A percentile compares a stretch with the other conserved stretches of the same genome.
Conservation (phyloP, 2,329 filamentous ascomycete genomes). For the Didymella segeticola region DNA sequence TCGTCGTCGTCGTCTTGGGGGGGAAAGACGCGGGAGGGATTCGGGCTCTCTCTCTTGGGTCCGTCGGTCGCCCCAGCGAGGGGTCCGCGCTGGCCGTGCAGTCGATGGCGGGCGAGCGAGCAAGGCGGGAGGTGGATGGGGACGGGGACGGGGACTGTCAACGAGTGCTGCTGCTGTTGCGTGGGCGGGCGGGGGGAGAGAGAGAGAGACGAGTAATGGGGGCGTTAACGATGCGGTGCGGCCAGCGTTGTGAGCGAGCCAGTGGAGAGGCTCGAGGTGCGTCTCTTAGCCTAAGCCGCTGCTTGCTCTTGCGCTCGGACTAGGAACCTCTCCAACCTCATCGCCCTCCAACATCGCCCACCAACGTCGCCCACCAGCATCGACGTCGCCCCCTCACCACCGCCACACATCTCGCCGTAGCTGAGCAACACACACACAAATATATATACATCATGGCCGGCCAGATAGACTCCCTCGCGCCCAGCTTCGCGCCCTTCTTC, state of each 20-base stretch:
- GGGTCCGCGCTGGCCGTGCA: slow-evolving; percentile 9
- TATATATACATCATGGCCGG: slow-evolving; percentile 28
- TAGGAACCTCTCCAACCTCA: slow-evolving; percentile 3
- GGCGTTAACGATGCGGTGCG: slow-evolving; percentile 3
- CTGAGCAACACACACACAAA: slow-evolving; percentile 11
- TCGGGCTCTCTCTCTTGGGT: slow-evolving; percentile 17
- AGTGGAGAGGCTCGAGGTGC: no score
- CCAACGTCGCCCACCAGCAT: not conserved
- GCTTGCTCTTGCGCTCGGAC: slow-evolving; percentile 1
- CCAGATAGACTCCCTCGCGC: slow-evolving; percentile 53
- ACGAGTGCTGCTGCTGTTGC: slow-evolving; percentile 3
- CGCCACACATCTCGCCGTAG: slow-evolving; percentile 1
- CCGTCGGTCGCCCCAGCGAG: slow-evolving; percentile 19
- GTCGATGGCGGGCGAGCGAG: not conserved
- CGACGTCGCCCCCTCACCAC: not conserved
- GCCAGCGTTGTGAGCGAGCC: slow-evolving; percentile 5
- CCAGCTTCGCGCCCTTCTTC: slow-evolving; percentile 86
- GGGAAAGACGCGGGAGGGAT: slow-evolving; percentile 19
- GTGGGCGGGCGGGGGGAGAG: no score
- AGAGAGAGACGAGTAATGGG: not conserved
- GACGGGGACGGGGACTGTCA: not conserved
- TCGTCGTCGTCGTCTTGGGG: no score
- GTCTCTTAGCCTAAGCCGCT: not conserved
- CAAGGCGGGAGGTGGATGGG: no score
- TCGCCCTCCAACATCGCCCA: not conserved